Conservation (phyloP, 805 yeast genomes). For the Saccharomyces kudriavzevii region DNA sequence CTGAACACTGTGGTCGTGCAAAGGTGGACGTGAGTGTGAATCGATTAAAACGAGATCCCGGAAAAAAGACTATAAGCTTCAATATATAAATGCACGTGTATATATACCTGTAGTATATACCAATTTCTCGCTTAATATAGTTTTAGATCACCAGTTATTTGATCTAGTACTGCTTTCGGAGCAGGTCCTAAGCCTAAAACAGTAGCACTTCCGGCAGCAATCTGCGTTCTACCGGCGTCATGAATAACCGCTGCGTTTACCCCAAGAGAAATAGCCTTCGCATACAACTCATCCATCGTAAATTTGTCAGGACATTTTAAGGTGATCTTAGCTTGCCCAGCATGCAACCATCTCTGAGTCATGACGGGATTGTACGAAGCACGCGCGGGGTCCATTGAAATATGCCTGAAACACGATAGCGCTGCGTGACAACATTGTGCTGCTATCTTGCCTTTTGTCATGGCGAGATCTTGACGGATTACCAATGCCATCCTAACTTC, state of each 20-base stretch:
- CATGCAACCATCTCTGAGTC: conserved; percentile 66
- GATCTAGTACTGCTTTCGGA: conserved; percentile 70
- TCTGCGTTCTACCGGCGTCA: conserved; percentile 96
- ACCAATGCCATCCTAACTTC: conserved; percentile 82
- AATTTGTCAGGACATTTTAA: conserved; percentile 64
- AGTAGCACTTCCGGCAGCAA: conserved; percentile 93
- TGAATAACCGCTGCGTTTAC: conserved; percentile 75
- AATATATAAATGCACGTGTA: conserved; percentile 6
- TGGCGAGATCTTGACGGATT: conserved; percentile 78
- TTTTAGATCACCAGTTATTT: conserved; percentile 71
- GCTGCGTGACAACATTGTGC: conserved; percentile 99
- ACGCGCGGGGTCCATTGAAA: conserved; percentile 41
- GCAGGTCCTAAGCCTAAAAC: conserved; percentile 98
- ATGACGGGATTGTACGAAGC: conserved; percentile 52
- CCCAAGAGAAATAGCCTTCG: conserved; percentile 71
- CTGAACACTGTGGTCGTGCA: conserved; percentile 84
- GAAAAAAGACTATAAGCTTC: neutral
- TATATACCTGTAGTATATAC: conserved; percentile 2
- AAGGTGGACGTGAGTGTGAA: conserved; percentile 49
- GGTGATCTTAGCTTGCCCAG: conserved; percentile 93
- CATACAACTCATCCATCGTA: conserved; percentile 64
- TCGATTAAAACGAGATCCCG: neutral
- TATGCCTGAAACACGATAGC: conserved; percentile 70
- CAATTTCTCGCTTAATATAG: conserved; percentile 40
- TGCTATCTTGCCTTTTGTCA: conserved; percentile 93